Percentiles rank a stretch among this genome's conserved stretches.
phyloP scores from a whole-genome alignment of 2,329 filamentous ascomycete species.

The Aspergillus carbonarius region DNA sequence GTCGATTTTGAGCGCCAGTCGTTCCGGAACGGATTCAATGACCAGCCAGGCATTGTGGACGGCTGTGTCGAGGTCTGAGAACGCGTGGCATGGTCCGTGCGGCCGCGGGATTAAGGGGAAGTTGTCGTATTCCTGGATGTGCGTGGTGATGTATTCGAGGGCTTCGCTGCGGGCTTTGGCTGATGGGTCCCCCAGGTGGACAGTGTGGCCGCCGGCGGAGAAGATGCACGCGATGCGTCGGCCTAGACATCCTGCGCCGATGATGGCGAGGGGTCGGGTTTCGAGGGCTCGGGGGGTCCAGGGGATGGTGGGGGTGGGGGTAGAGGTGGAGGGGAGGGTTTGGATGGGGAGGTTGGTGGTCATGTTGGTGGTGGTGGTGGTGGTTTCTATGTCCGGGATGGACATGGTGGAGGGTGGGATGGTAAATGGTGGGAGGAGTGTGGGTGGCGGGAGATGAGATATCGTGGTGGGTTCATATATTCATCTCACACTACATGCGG shows the following conservation, averaged over 20 bases:
- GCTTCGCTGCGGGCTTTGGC: conserved; percentile 29
- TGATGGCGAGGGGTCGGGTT: background rate
- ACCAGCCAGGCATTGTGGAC: conserved; percentile 53
- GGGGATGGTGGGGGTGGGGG: background rate
- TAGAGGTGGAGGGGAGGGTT: background rate
- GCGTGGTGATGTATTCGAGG: conserved; percentile 24
- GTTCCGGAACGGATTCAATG: conserved; percentile 55
- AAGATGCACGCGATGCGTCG: background rate
- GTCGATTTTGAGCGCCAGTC: conserved; percentile 49
- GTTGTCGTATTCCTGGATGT: conserved; percentile 1
- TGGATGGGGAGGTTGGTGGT: background rate
- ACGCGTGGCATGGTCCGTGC: conserved; percentile 17
- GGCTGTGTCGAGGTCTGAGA: conserved; percentile 40
- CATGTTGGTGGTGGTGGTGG: background rate
- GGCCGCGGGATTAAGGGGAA: background rate
- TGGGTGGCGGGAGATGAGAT: background rate
- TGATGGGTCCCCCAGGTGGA: conserved; percentile 29
- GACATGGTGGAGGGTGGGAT: background rate
- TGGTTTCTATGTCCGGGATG: background rate
- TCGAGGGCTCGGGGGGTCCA: background rate
- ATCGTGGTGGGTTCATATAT: background rate
- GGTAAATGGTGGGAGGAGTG: no score
- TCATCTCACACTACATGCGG: no score
- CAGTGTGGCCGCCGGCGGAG: conserved; percentile 28
- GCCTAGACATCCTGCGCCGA: background rate